Evolutionary conservation across 306 rosid species (phyloP).

Genomic region (Vigna unguiculata): DNA sequence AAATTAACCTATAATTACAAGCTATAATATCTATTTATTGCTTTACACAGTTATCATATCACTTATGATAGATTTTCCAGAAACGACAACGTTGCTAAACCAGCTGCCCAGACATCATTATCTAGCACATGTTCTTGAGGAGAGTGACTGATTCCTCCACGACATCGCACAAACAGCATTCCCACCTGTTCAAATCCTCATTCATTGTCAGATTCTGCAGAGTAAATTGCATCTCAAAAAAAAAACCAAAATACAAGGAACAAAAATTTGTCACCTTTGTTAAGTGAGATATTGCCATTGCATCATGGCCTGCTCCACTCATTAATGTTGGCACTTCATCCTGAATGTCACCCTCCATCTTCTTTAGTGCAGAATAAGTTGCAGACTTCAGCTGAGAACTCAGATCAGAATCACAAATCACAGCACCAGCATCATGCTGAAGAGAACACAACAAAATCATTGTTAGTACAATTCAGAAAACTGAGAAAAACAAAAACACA

Average conservation of each 20-base stretch:
- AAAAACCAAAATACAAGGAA: too few relatives aligned
- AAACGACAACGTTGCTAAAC: conserved; percentile 74
- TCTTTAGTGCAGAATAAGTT: conserved; percentile 69
- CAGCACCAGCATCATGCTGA: conserved; percentile 96
- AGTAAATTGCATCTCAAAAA: conserved; percentile 7
- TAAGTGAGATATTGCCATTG: conserved; percentile 92
- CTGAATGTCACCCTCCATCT: conserved; percentile 74
- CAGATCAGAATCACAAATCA: conserved; percentile 76
- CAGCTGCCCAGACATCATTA: conserved; percentile 84
- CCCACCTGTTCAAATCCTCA: conserved; percentile 67
- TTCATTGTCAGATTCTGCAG: conserved; percentile 29
- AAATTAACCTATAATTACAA: conserved; percentile 47
- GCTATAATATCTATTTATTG: conserved; percentile 33
- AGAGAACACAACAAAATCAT: conserved; percentile 24
- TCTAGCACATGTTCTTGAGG: conserved; percentile 86
- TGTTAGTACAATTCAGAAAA: neutral
- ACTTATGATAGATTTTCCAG: conserved; percentile 57
- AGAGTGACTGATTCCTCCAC: conserved; percentile 94
- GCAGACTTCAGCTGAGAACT: conserved; percentile 79
- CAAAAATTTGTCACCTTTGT: conserved; percentile 67
- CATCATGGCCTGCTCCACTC: conserved; percentile 99
- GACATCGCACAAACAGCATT: conserved; percentile 93
- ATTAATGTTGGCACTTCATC: conserved; percentile 76
- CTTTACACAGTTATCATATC: conserved; percentile 14
- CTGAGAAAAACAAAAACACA: neutral